These are phyloP conservation scores for Rhizopogon sp. DNA, from an alignment of 768 basidiomycete genomes.

Conservation along the genomic window DNA sequence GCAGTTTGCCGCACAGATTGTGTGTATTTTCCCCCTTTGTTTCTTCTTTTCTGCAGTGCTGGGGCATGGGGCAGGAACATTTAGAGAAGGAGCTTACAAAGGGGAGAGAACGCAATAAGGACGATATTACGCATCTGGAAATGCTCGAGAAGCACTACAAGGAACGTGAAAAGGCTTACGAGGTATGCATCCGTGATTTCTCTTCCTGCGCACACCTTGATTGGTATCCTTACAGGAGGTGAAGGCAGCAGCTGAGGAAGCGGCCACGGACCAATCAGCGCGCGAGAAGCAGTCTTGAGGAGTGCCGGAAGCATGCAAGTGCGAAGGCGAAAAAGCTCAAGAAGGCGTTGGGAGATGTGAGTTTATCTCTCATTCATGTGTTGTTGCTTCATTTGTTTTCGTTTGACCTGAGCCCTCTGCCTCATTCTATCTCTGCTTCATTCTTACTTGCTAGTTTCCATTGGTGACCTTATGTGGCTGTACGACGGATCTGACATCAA, in stretches of 20 bases:
- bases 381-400: not conserved
- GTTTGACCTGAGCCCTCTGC: not conserved
- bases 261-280: conserved; percentile 72
- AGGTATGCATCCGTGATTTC: conserved; percentile 37
- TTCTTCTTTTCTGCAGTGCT: not conserved
- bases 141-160: conserved; percentile 64
- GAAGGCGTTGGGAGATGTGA: conserved; percentile 78
- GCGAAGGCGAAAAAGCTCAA: conserved; percentile 85
- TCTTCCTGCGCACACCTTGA: not conserved
- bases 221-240: conserved; percentile 51
- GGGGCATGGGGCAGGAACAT: conserved; percentile 38
- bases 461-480: not conserved
- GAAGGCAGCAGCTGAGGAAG: conserved; percentile 61
- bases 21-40: conserved; percentile 31
- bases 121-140: conserved; percentile 71
- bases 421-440: not conserved
- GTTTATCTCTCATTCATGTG: conserved; percentile 10
- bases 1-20: conserved; percentile 53
- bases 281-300: conserved; percentile 69
- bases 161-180: conserved; percentile 63
- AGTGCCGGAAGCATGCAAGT: conserved; percentile 79
- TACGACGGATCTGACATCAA: not conserved
- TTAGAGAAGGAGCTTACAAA: conserved; percentile 54
- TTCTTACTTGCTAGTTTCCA: not conserved
- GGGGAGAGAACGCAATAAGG: conserved; percentile 74